Percentiles rank a stretch among this genome's conserved stretches.
These are phyloP conservation scores for Trichoderma sp. DNA, from an alignment of 2,329 filamentous ascomycete species.

Conservation along the genomic window DNA sequence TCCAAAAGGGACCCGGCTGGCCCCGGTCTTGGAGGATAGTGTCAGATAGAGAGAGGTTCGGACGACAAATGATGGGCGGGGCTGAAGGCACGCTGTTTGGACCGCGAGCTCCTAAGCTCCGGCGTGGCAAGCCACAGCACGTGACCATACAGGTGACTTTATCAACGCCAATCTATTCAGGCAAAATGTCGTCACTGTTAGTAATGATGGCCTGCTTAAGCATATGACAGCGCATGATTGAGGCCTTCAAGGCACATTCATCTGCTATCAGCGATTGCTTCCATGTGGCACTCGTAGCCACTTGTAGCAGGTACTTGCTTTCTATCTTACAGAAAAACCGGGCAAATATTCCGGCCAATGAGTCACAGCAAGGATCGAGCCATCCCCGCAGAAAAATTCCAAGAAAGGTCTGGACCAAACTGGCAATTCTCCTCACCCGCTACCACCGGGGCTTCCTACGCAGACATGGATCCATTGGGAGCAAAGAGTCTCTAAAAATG, in stretches of 20 bases:
- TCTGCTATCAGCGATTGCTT: not conserved
- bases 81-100: conserved; percentile 35
- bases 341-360: conserved; percentile 11
- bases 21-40: conserved; percentile 42
- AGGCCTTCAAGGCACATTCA: not conserved
- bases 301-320: not conserved
- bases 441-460: not conserved
- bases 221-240: not conserved
- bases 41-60: conserved; percentile 26
- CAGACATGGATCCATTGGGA: not conserved
- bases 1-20: conserved; percentile 43
- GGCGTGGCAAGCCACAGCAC: not conserved
- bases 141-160: not conserved
- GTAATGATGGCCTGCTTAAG: not conserved
- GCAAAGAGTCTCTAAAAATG: not conserved
- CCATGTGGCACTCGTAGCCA: not conserved
- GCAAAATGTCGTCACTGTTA: not conserved
- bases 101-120: not conserved
- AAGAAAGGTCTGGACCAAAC: not conserved
- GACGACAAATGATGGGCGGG: conserved; percentile 36
- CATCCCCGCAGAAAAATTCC: not conserved
- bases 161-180: not conserved
- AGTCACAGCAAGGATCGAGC: conserved; percentile 31
- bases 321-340: not conserved
- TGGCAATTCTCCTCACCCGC: not conserved